A percentile compares a stretch with the other conserved stretches of the same genome.
Conservation (phyloP, 306 rosid genomes). For the Alnus glutinosa region DNA sequence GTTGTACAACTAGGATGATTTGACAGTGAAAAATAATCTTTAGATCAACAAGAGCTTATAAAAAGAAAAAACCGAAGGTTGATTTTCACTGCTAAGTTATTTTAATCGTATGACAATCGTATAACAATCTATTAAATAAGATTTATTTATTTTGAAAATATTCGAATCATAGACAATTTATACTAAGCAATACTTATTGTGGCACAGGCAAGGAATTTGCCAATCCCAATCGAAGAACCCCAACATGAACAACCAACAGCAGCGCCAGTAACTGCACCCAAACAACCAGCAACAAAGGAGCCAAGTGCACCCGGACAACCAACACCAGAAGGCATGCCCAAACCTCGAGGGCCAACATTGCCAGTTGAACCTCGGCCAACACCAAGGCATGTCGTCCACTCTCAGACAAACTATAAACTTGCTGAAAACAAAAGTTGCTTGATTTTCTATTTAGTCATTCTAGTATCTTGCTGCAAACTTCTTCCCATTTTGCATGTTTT, state of each 20-base stretch:
- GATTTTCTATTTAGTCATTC: background rate
- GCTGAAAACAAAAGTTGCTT: background rate
- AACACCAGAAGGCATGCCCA: slow-evolving; percentile 21
- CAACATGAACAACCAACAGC: slow-evolving; percentile 4
- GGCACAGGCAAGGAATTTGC: slow-evolving; percentile 59
- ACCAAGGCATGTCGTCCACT: slow-evolving; percentile 27
- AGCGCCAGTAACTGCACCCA: slow-evolving; percentile 23
- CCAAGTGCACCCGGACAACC: slow-evolving; percentile 12
- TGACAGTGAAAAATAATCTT: too few species aligned
- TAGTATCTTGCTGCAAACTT: background rate
- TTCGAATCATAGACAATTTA: background rate
- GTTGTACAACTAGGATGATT: too few species aligned
- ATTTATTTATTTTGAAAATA: background rate
- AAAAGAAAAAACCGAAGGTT: too few species aligned
- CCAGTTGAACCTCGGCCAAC: slow-evolving; percentile 23
- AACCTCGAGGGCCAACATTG: slow-evolving; percentile 15
- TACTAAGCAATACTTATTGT: slow-evolving; percentile 8
- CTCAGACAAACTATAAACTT: too few species aligned
- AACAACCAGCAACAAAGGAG: slow-evolving; percentile 12
- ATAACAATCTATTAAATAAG: too few species aligned
- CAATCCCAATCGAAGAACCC: slow-evolving; percentile 53
- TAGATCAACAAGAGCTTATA: too few species aligned
- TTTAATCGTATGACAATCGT: too few species aligned
- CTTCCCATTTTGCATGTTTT: background rate
- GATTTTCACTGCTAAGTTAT: too few species aligned